Evolutionary conservation across 441 rosid genomes (phyloP).

Genomic region (Hura crepitans): DNA sequence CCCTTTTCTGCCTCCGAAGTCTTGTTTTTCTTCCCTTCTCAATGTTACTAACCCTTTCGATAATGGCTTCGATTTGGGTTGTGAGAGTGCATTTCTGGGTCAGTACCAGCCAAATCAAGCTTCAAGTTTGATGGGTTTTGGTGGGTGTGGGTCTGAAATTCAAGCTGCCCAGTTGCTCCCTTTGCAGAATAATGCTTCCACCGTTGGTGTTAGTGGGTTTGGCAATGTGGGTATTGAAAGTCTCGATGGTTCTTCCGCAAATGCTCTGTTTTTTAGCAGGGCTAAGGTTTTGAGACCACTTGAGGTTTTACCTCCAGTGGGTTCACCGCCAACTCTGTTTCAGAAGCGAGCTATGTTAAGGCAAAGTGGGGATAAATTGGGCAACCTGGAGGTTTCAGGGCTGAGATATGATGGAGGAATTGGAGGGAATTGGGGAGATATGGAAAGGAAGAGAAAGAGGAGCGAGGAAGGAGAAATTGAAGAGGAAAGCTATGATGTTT

Average conservation of each 20-base stretch:
- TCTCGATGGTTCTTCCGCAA: slow-evolving; percentile 35
- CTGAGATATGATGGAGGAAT: slow-evolving; percentile 24
- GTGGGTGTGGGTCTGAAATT: slow-evolving; percentile 29
- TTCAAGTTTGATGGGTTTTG: slow-evolving; percentile 41
- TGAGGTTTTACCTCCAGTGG: slow-evolving; percentile 40
- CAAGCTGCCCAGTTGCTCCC: slow-evolving; percentile 35
- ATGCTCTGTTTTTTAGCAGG: slow-evolving; percentile 28
- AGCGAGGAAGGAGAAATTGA: slow-evolving; percentile 31
- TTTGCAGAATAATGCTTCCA: slow-evolving; percentile 29
- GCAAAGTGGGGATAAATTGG: slow-evolving; percentile 38
- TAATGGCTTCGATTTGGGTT: slow-evolving; percentile 51
- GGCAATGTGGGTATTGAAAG: slow-evolving; percentile 42
- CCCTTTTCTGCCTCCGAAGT: slow-evolving; percentile 40
- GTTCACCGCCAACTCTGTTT: slow-evolving; percentile 48
- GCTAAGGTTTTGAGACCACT: slow-evolving; percentile 46
- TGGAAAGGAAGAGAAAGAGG: slow-evolving; percentile 29
- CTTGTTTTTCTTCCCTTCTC: slow-evolving; percentile 49
- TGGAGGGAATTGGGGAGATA: slow-evolving; percentile 27
- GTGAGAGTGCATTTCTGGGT: slow-evolving; percentile 42
- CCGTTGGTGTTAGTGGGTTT: slow-evolving; percentile 33
- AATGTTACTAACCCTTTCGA: slow-evolving; percentile 57
- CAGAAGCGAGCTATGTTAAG: slow-evolving; percentile 52
- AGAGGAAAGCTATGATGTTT: slow-evolving; percentile 40
- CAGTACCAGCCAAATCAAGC: slow-evolving; percentile 42
- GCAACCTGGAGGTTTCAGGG: slow-evolving; percentile 25